Evolutionary conservation across 345 rosid genomes (phyloP), one percentile per base, ranked within the genome.

Genomic region (Eucalyptus rudis): DNA sequence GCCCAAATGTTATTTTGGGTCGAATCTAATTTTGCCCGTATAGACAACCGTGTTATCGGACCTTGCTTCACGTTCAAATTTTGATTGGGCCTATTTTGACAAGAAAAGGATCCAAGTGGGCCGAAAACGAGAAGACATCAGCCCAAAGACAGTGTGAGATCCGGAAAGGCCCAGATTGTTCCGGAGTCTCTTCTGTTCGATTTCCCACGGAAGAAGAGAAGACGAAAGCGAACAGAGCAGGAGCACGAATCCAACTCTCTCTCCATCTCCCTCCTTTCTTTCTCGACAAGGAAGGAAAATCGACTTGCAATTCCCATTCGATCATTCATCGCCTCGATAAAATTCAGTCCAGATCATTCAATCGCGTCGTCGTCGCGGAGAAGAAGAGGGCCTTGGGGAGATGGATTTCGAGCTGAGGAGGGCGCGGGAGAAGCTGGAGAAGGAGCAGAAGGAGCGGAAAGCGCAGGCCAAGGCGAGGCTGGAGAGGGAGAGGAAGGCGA

Each of bases 331-430:
- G 25, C 83, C 45, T 40, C 83, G 1, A 40, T 40, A 76, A 76
- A 76, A 10, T 76, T 76, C 47, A 36, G 22, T 6, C 83, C 9
- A 36, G 83, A 76, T 76, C 27, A 11, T 24, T 52, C 56, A 52
- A 52, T 52, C 56, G 58, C 84, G 5, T 10, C 4, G 81, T 10
- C 29, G 83, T 3, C 14, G 83, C 66, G 40, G 90, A n/a, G 88
- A 20, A 44, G 80, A 88, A 45, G 50, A 87, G 93, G 92, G 83
- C 4, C 27, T 40, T 1, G 47, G 97, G 29, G 80, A 88, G 89
- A 96, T 96, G 99, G 99, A 98, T 94, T 97, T 94, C 87, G 98
- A 97, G 94, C 93, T 98, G 90, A 92, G 99, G 91, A 95, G 97
- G 62, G 99, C 98, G 88, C 94, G 95, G 59, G 99, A 97, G 94